A percentile compares a stretch with the other conserved stretches of the same genome.
phyloP scores from a whole-genome alignment of 495 filamentous ascomycete genomes.

The Chlorociboria aeruginascens region DNA sequence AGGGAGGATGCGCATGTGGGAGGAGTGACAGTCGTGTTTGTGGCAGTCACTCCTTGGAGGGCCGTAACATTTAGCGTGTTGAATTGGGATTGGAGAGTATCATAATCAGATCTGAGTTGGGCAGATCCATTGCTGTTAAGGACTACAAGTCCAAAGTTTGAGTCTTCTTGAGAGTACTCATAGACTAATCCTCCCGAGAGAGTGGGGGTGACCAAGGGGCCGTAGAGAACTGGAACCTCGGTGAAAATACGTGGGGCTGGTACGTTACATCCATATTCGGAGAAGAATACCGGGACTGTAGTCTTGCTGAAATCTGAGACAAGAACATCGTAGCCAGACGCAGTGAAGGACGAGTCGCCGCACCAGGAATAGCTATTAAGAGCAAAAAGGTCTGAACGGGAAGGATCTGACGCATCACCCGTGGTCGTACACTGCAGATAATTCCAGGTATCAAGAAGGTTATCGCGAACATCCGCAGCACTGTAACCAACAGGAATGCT shows the following conservation, averaged over 20 bases:
- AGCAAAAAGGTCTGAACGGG: constrained; percentile 76
- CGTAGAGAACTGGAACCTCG: constrained; percentile 73
- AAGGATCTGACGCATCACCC: constrained; percentile 49
- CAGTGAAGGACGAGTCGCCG: constrained; percentile 58
- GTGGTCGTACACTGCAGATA: constrained; percentile 72
- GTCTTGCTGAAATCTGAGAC: constrained; percentile 57
- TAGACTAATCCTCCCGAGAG: constrained; percentile 87
- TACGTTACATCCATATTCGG: constrained; percentile 90
- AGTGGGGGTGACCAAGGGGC: constrained; percentile 60
- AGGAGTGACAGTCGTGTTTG: constrained; percentile 38
- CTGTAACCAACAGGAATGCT: constrained; percentile 81
- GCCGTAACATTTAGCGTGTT: constrained; percentile 55
- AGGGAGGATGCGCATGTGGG: constrained; percentile 47
- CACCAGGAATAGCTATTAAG: constrained; percentile 97
- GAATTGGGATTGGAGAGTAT: constrained; percentile 63
- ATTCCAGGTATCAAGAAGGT: constrained; percentile 66
- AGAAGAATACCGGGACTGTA: constrained; percentile 86
- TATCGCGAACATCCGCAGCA: constrained; percentile 78
- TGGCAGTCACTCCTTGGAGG: constrained; percentile 46
- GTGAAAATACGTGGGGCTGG: constrained; percentile 68
- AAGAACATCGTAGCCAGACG: constrained; percentile 60
- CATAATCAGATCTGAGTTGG: constrained; percentile 57
- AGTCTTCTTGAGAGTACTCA: constrained; percentile 65
- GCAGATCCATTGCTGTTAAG: constrained; percentile 53
- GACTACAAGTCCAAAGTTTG: constrained; percentile 66